Percentiles rank a stretch among this genome's conserved stretches.
These are phyloP conservation scores for Alternaria postmessia DNA, from an alignment of 2,329 filamentous ascomycete genomes.

Conservation along the genomic window DNA sequence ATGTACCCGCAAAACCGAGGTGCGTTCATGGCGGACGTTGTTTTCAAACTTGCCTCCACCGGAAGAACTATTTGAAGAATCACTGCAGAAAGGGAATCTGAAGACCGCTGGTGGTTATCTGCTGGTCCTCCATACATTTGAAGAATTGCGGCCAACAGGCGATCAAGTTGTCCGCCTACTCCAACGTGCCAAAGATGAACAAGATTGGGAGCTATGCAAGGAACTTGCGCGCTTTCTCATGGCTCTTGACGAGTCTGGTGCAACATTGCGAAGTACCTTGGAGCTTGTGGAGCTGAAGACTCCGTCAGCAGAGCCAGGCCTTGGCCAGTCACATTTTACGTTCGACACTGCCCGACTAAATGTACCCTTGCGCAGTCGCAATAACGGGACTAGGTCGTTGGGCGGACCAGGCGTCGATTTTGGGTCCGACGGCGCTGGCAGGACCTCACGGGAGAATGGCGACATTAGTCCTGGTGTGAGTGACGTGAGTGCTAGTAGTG, in stretches of 20 bases:
- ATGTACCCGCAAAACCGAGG: conserved; percentile 96
- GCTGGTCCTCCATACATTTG: conserved; percentile 87
- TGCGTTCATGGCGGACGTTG: conserved; percentile 91
- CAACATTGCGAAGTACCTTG: conserved; percentile 77
- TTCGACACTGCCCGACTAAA: conserved; percentile 41
- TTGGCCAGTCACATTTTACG: conserved; percentile 40
- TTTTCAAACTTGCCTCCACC: conserved; percentile 92
- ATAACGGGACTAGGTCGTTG: conserved; percentile 7
- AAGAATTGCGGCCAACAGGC: conserved; percentile 67
- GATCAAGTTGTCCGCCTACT: conserved; percentile 84
- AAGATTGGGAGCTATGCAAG: conserved; percentile 95
- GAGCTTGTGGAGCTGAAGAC: conserved; percentile 56
- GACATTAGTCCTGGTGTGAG: conserved; percentile 27
- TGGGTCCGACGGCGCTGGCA: conserved; percentile 7
- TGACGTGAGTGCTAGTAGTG: conserved; percentile 22
- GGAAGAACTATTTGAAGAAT: conserved; percentile 92
- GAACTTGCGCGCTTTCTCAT: conserved; percentile 95
- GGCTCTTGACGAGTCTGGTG: conserved; percentile 86
- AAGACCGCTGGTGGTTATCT: conserved; percentile 97
- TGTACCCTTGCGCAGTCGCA: conserved; percentile 30
- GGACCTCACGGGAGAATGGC: conserved; percentile 24
- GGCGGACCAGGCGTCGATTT: conserved; percentile 1
- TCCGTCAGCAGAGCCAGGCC: conserved; percentile 34
- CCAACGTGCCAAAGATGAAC: conserved; percentile 79
- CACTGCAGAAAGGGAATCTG: conserved; percentile 80